These are phyloP conservation scores for Collybia sordida DNA, from an alignment of 768 basidiomycete species.

Conservation along the genomic window DNA sequence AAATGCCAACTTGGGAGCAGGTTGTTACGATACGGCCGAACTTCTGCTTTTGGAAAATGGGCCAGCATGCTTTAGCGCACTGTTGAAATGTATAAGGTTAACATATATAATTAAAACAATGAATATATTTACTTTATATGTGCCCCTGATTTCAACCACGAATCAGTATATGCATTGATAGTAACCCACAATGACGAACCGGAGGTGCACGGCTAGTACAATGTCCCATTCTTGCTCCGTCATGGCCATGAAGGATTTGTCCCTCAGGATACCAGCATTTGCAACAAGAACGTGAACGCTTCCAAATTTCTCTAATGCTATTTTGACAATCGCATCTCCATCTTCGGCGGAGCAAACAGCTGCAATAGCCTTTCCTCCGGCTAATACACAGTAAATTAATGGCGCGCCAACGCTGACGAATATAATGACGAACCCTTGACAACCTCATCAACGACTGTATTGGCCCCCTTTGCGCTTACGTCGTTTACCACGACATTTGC, in stretches of 20 bases:
- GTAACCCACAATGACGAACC: conserved; percentile 30
- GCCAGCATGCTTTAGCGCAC: conserved; percentile 96
- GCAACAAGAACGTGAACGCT: conserved; percentile 84
- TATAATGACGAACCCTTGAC: conserved; percentile 50
- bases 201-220: conserved; percentile 85
- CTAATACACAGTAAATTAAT: conserved; percentile 33
- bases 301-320: conserved; percentile 85
- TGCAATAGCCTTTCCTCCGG: conserved; percentile 85
- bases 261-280: conserved; percentile 92
- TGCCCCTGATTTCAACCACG: conserved; percentile 50
- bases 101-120: neutral
- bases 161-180: conserved; percentile 4
- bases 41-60: conserved; percentile 94
- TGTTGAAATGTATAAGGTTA: conserved; percentile 24
- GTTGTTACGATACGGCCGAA: conserved; percentile 95
- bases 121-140: conserved; percentile 68
- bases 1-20: conserved; percentile 90
- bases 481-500: conserved; percentile 98
- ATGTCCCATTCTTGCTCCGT: conserved; percentile 92
- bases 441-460: conserved; percentile 85
- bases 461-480: conserved; percentile 83
- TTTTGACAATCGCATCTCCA: conserved; percentile 85
- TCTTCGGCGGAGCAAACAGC: conserved; percentile 90
- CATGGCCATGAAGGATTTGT: conserved; percentile 91
- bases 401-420: neutral